A percentile compares a stretch with the other conserved stretches of the same genome.
Conservation (phyloP, 305 asterid genomes). For the Solanum hybrid region DNA sequence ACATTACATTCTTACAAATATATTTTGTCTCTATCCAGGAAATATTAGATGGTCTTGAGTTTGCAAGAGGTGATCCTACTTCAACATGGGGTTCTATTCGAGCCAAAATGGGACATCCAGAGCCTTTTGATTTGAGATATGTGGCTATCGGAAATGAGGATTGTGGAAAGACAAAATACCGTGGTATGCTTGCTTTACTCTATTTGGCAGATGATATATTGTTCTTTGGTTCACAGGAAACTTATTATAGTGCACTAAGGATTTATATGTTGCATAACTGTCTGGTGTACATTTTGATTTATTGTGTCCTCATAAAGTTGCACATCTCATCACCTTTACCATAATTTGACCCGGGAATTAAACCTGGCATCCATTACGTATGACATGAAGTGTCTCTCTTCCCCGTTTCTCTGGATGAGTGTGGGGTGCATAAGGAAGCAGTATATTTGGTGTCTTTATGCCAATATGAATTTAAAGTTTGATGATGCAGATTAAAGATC, state of each 20-base stretch:
- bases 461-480: background rate
- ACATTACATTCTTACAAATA: background rate
- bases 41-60: constrained; percentile 75
- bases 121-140: constrained; percentile 80
- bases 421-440: background rate
- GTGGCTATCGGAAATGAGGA: constrained; percentile 96
- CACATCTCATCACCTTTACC: background rate
- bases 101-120: constrained; percentile 85
- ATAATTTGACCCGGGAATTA: background rate
- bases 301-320: background rate
- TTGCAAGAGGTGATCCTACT: constrained; percentile 65
- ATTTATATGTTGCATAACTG: background rate
- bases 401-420: background rate
- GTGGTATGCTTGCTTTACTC: constrained; percentile 33
- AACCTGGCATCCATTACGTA: background rate
- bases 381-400: background rate
- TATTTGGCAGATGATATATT: background rate
- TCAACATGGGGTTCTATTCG: constrained; percentile 92
- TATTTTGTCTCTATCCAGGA: constrained; percentile 34
- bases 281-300: background rate
- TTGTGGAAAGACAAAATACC: constrained; percentile 71
- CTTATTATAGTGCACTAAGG: background rate
- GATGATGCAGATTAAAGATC: background rate
- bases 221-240: background rate
- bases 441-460: background rate